Base-by-base conservation (phyloP, 108 stramenopile species). In the Pseudonitzschia multistriata region DNA sequence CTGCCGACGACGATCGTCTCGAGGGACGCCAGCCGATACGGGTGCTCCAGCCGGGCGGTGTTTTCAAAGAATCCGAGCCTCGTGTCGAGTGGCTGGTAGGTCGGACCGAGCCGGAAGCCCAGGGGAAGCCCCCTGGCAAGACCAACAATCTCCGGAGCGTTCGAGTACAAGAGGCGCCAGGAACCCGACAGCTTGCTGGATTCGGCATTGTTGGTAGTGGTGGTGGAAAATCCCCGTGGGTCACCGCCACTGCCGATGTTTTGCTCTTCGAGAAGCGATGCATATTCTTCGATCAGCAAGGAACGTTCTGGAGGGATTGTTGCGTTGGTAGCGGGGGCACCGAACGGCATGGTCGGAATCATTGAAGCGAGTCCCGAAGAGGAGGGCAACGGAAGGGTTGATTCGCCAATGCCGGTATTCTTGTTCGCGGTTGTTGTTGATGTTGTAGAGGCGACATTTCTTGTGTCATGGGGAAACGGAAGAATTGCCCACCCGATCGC, bases 21-120 rank as follows among this genome's bases (percentile, higher is more conserved):
- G 31, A 59, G 31, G 0, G 33, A 4, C 19, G 57, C 57, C 37
- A 47, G 13, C 6, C 40, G 8, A 28, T 31, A 31, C 3, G 37
- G 61, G 24, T 64, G 22, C 3, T 25, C 28, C 63, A 64, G 14
- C 21, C 10, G 37, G 24, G 63, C 40, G 6, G 19, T 19, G 47
- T 64, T 64, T 22, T 45, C 63, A 22, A 64, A 64, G 27, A 25
- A 13, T 14, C 63, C 63, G 4, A 28, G 11, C 5, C 0, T n/a
- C 17, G 63, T 64, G 40, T 64, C 63, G 35, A 64, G 24, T 10
- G 63, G 63, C 47, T 64, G 63, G 47, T 39, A 64, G 63, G 21
- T 39, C 40, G 40, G 24, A 1, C 63, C 63, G 27, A 45, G n/a
- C 0, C n/a, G 22, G 37, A 64, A 64, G 13, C 63, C 63, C 37